Percentiles rank a stretch among this genome's conserved stretches.
phyloP scores from a whole-genome alignment of 495 filamentous ascomycete genomes.

The Penicillium simplicissimum region DNA sequence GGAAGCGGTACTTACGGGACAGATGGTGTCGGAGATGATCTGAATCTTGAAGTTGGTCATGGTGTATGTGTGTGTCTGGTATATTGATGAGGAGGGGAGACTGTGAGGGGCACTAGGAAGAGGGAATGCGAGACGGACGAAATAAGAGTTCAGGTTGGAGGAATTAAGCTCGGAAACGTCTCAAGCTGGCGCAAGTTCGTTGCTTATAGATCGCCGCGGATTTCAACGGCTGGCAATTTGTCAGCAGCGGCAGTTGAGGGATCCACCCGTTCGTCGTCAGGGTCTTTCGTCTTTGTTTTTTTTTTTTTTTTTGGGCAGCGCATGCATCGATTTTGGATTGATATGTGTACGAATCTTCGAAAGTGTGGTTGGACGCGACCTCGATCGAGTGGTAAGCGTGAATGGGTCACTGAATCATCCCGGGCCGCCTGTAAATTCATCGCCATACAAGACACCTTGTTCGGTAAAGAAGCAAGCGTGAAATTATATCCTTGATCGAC shows the following conservation, averaged over 20 bases:
- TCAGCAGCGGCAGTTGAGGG: slow-evolving; percentile 6
- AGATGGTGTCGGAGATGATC: slow-evolving; percentile 74
- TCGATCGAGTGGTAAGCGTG: too few species aligned
- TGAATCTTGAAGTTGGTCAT: slow-evolving; percentile 78
- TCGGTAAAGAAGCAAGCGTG: too few species aligned
- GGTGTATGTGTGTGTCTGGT: background rate
- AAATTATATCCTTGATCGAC: too few species aligned
- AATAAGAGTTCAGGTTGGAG: background rate
- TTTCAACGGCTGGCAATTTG: slow-evolving; percentile 6
- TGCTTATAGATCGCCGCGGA: background rate
- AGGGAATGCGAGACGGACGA: background rate
- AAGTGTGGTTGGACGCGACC: too few species aligned
- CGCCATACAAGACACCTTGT: too few species aligned
- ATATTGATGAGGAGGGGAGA: background rate
- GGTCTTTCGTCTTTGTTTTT: background rate
- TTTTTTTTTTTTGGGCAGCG: background rate
- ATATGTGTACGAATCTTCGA: background rate
- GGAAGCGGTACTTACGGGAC: slow-evolving; percentile 56
- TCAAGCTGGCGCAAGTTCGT: background rate
- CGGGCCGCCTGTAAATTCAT: too few species aligned
- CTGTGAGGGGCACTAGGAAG: background rate
- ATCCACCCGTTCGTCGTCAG: slow-evolving; percentile 1
- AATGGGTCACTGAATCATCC: too few species aligned
- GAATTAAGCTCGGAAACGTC: background rate
- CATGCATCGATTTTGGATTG: background rate